Conservation (phyloP, 176 grass and related monocot species). For the Oropetium thomaeum region DNA sequence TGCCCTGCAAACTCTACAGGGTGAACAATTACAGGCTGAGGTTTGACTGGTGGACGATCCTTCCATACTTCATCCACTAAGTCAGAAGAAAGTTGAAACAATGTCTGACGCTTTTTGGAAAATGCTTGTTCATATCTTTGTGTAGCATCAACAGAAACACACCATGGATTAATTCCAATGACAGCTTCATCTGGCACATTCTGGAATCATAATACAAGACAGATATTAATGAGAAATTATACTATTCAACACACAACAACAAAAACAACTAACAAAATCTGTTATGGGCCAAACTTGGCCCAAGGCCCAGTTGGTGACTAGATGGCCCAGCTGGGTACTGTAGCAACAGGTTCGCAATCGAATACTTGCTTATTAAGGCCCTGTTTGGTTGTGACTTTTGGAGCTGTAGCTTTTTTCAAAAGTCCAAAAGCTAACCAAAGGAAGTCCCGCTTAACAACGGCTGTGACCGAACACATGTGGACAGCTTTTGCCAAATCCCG, state of each 20-base stretch:
- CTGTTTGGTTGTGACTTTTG: too few species aligned
- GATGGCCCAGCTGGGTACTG: too few species aligned
- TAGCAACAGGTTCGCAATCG: too few species aligned
- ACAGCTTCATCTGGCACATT: conserved; percentile 66
- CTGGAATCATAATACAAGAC: conserved; percentile 39
- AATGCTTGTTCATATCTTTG: conserved; percentile 78
- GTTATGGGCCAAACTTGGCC: too few species aligned
- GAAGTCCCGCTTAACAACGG: too few species aligned
- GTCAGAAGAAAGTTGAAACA: conserved; percentile 83
- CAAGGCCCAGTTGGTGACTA: too few species aligned
- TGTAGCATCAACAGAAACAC: conserved; percentile 69
- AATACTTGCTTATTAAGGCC: too few species aligned
- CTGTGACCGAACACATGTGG: too few species aligned
- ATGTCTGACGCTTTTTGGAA: conserved; percentile 58
- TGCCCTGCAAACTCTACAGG: conserved; percentile 74
- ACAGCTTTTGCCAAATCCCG: too few species aligned
- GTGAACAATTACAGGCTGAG: conserved; percentile 59
- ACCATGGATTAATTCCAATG: conserved; percentile 90
- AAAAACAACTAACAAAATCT: neutral
- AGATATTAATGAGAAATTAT: neutral
- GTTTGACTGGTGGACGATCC: conserved; percentile 52
- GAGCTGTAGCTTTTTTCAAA: too few species aligned
- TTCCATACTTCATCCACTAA: conserved; percentile 92
- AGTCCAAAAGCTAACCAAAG: too few species aligned
- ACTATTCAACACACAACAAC: neutral